Evolutionary conservation across 179 eudicot species (phyloP), one percentile per base, ranked within the genome.

Genomic region (Amaranthus tricolor): DNA sequence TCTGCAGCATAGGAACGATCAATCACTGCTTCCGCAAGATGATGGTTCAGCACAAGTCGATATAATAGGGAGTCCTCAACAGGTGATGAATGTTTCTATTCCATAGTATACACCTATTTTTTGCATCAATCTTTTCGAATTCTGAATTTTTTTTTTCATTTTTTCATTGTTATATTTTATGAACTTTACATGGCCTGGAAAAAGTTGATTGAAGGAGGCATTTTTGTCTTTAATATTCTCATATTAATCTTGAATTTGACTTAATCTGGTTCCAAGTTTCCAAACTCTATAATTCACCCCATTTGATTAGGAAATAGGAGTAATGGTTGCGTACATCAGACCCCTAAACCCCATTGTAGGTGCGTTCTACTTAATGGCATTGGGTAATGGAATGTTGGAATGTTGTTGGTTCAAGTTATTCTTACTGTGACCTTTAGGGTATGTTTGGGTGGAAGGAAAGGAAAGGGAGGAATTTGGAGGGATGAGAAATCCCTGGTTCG

Each of bases 51-150:
- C 62, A 48, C 61, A 74, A 48, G 69, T 59, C 47, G 74, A 68
- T 45, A 66, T 74, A 51, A 5, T 62, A 66, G 68, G 73, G 63
- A 49, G 61, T 62, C 77, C 73, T 71, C 80, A 72, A 65, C 82
- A 81, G 88, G 90, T 86, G 57, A 24, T 75, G 57, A 56, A 73
- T 71, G 43, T 12, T 68, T 73, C 43, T 64, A 13, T 49, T 7
- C 24, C 15, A 48, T 56, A 21, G 15, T 66, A 11, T 69, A 50
- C 51, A 5, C 64, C 7, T 19, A 10, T 44, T 49, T 66, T 19
- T 49, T n/a, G 70, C 50, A 14, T 19, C 6, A 14, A 7, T 2
- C 14, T 10, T 21, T 24, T 4, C 5, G 12, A 12, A 61, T 61
- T 61, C 24, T 24, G 44, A 15, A 20, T 31, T 10, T 12, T 20